A percentile compares a stretch with the other conserved stretches of the same genome.
Conservation (phyloP, 768 basidiomycete genomes). For the Pleurotus sapidus region DNA sequence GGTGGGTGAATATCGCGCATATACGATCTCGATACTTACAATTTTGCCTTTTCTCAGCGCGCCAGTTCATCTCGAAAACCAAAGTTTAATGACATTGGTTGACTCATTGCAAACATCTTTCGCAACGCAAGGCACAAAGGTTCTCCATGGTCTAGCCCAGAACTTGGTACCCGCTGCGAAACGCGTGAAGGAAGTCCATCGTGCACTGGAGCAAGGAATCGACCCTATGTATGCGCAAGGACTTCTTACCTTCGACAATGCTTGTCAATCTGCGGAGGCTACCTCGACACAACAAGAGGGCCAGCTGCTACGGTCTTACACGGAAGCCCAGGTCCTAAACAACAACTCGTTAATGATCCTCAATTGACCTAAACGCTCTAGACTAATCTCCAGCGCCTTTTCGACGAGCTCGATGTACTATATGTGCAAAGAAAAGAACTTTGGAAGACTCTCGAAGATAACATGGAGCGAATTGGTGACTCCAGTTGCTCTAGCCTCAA, state of each 20-base stretch:
- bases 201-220: constrained; percentile 32
- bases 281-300: constrained; percentile 40
- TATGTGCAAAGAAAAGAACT: constrained; percentile 46
- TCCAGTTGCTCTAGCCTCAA: neutral
- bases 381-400: constrained; percentile 39
- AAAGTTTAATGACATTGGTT: constrained; percentile 31
- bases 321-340: constrained; percentile 39
- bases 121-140: constrained; percentile 29
- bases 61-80: constrained; percentile 23
- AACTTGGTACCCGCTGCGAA: constrained; percentile 46
- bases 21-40: neutral
- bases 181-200: constrained; percentile 39
- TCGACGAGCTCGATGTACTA: constrained; percentile 45
- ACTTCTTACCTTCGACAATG: constrained; percentile 51
- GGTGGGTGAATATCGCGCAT: constrained; percentile 22
- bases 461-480: constrained; percentile 6
- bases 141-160: constrained; percentile 38
- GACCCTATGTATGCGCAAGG: constrained; percentile 38
- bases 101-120: constrained; percentile 43
- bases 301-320: constrained; percentile 34
- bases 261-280: constrained; percentile 50
- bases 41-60: constrained; percentile 3
- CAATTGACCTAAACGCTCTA: constrained; percentile 20
- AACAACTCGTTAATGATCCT: neutral
- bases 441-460: constrained; percentile 51